These are phyloP conservation scores for Quercus mongolica DNA, from an alignment of 306 rosid genomes.

Conservation along the genomic window DNA sequence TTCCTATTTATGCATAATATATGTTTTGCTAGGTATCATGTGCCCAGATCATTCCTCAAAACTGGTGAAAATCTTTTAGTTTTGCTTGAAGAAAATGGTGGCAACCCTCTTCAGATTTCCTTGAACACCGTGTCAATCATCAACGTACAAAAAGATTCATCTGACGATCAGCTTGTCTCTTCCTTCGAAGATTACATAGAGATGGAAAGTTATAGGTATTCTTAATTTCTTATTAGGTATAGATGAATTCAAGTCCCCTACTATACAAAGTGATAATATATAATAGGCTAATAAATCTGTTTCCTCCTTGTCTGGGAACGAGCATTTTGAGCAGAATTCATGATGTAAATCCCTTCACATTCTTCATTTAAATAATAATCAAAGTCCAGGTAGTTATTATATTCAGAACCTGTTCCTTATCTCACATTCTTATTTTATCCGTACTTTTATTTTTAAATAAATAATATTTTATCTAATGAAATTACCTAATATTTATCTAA, in stretches of 20 bases:
- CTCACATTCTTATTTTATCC: too few relatives aligned
- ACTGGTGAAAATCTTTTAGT: constrained; percentile 40
- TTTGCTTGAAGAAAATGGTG: constrained; percentile 67
- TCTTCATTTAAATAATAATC: too few relatives aligned
- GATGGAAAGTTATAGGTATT: not conserved
- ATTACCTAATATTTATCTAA: too few relatives aligned
- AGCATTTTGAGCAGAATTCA: not conserved
- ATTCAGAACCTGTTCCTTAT: too few relatives aligned
- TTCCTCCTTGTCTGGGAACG: not conserved
- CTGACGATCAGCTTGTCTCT: not conserved
- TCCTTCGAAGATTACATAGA: not conserved
- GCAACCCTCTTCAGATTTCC: constrained; percentile 56
- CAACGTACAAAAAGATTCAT: not conserved
- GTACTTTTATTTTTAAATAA: too few relatives aligned
- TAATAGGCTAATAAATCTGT: not conserved
- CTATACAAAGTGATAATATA: not conserved
- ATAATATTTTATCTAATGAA: too few relatives aligned
- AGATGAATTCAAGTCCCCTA: not conserved
- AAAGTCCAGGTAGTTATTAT: too few relatives aligned
- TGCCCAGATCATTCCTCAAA: constrained; percentile 66
- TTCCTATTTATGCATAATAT: not conserved
- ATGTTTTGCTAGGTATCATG: constrained; percentile 49
- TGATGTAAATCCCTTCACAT: too few relatives aligned
- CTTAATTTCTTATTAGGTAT: not conserved
- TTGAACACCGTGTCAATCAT: constrained; percentile 38